Evolutionary conservation across 2,329 filamentous ascomycete genomes (phyloP).

Genomic region (Didymella lethalis): DNA sequence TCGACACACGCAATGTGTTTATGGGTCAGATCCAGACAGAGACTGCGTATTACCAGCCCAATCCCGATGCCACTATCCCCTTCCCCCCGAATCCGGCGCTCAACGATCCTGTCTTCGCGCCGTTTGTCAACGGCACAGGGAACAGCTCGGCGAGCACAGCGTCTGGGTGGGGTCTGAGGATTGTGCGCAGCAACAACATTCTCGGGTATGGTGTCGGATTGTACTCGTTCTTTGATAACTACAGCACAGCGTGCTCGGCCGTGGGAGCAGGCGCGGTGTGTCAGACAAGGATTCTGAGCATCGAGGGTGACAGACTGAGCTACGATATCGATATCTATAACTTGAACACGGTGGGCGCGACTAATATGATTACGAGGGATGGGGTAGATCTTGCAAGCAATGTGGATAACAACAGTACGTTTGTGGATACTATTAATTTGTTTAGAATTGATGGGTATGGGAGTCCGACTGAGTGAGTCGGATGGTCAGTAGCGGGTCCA

Average conservation of each 20-base stretch:
- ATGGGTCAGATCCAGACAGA: conserved; percentile 88
- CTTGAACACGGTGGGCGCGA: conserved; percentile 57
- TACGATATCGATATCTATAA: conserved; percentile 56
- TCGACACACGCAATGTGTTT: conserved; percentile 79
- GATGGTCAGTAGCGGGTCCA: not conserved
- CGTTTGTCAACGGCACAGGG: conserved; percentile 58
- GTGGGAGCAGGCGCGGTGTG: conserved; percentile 49
- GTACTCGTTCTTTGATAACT: conserved; percentile 74
- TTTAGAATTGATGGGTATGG: conserved; percentile 36
- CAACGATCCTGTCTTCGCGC: conserved; percentile 72
- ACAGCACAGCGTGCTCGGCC: conserved; percentile 53
- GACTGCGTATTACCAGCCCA: conserved; percentile 84
- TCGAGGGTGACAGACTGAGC: conserved; percentile 51
- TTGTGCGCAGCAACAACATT: conserved; percentile 65
- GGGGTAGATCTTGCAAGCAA: conserved; percentile 54
- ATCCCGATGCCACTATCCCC: conserved; percentile 74
- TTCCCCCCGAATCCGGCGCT: conserved; percentile 67
- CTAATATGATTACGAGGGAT: conserved; percentile 57
- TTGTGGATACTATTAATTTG: conserved; percentile 47
- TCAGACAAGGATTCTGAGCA: conserved; percentile 59
- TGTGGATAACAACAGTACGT: conserved; percentile 58
- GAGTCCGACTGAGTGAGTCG: not conserved
- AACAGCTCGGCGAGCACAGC: conserved; percentile 45
- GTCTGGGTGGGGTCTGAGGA: conserved; percentile 69
- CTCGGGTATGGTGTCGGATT: conserved; percentile 69